Evolutionary conservation across 495 filamentous ascomycete genomes (phyloP), one percentile per base, ranked within the genome.

Genomic region (Penicillium verhagenii): DNA sequence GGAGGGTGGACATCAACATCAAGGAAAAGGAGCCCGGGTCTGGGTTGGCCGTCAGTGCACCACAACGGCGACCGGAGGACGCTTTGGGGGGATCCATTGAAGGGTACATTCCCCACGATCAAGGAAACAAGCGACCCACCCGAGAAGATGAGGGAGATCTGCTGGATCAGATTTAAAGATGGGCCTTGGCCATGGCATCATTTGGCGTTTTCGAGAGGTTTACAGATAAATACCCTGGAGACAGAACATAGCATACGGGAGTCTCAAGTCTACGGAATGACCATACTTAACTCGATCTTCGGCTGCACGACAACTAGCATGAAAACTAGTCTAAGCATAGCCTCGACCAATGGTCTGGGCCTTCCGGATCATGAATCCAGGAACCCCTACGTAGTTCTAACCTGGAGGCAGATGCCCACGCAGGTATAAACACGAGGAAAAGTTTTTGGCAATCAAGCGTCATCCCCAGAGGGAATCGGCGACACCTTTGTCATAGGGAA

Each of bases 381-480:
- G 50, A 45, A 48, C 50, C 57, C 64, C 61, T 67, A 67, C 64
- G 61, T 55, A 56, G 48, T 53, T 54, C 10, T 16, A 39, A 52
- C 53, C 57, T 23, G 28, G 48, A 47, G 44, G 24, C 19, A 33
- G 13, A 40, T 20, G 37, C 43, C 56, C 42, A 35, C 37, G 21
- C 44, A 62, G 51, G 56, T 61, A 18, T 20, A 69, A 51, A 51
- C 55, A 73, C 70, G 77, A 66, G 60, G 57, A 68, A 72, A 53
- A 59, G 65, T 70, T 72, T 77, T 84, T 94, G 91, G 91, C 91
- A 84, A 89, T 96, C 91, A 90, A 96, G 89, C 89, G 63, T 94
- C 83, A 83, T 89, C 88, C 71, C 76, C 77, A 64, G 58, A 68
- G 70, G 74, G 86, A 91, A 81, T 92, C 87, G 68, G 89, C 89